Base-by-base conservation (phyloP, 1,139 yeast genomes). In the Zygosaccharomyces sapae region DNA sequence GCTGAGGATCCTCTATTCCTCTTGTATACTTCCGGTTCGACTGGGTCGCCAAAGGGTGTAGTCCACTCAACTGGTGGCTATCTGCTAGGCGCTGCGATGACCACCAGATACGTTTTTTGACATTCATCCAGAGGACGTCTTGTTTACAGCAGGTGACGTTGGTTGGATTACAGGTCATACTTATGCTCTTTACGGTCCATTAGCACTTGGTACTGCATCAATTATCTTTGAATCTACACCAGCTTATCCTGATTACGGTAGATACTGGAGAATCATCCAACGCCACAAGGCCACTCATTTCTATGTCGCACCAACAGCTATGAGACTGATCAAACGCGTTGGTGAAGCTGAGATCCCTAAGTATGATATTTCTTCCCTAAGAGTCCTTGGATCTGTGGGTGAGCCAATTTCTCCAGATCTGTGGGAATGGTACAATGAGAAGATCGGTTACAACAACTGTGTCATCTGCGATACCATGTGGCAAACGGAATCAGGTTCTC, bases 1-100 rank as follows among this genome's bases (percentile, higher is more conserved):
- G 72, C 96, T 33, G 97, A 90, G 72, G 96, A 90, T 71, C 97
- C 97, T 45, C 76, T 90, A 60, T 90, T 90, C 75, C 76, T 90
- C 73, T 80, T 90, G 55, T 90, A 90, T 73, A 90, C 97, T 48
- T 88, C 97, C 19, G 97, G 97, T 49, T 88, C 97, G 29, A 90
- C 97, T 37, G 97, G 97, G 55, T 81, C 94, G 57, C 97, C 97
- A 69, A 90, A 90, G 77, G 97, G 97, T 70, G 95, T 90, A 53
- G 94, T 88, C 59, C 94, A 86, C 66, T 75, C 82, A 41, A 84
- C 92, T 43, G 94, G 89, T 6, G 95, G 94, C 45, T 86, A 83
- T 63, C 70, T 86, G 53, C 71, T 86, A 50, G 87, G 87, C 43
- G 89, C 94, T 2, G 61, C 77, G 47, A 59, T 84, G 56, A 78